Evolutionary conservation across 352 stramenopile species (phyloP).

Genomic region (Globisporangium viniferum): DNA sequence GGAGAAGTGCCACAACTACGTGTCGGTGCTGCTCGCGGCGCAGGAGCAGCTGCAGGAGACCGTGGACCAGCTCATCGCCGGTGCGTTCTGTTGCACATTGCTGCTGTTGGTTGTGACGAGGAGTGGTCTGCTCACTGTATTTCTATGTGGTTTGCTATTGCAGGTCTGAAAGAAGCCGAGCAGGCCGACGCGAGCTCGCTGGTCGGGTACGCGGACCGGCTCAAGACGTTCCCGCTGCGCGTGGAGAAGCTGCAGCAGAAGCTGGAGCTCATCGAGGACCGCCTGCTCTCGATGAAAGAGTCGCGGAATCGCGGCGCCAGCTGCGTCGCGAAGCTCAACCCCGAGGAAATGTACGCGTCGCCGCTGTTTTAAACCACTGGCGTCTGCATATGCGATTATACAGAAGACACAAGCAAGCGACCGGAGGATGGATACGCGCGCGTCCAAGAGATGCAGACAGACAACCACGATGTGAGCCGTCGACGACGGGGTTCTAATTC

Average conservation of each 20-base stretch:
- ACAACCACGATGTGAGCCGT: neutral
- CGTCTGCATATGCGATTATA: neutral
- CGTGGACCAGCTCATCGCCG: conserved; percentile 54
- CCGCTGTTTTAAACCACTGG: conserved; percentile 40
- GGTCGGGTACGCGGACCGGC: conserved; percentile 66
- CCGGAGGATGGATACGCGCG: neutral
- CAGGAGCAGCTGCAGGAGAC: conserved; percentile 73
- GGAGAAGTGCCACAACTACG: conserved; percentile 76
- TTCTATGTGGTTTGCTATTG: neutral
- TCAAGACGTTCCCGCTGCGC: conserved; percentile 60
- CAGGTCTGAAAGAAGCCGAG: conserved; percentile 63
- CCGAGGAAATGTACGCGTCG: conserved; percentile 27
- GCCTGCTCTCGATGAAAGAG: conserved; percentile 61
- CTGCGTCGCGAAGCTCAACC: conserved; percentile 28
- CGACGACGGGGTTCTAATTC: neutral
- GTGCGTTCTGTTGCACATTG: conserved; percentile 19
- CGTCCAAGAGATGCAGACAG: neutral
- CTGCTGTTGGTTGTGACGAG: neutral
- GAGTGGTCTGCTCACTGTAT: neutral
- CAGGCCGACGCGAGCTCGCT: conserved; percentile 52
- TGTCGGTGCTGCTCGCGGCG: conserved; percentile 59
- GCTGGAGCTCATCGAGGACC: conserved; percentile 61
- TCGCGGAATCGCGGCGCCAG: conserved; percentile 30
- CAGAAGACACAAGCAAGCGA: neutral
- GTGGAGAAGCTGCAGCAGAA: conserved; percentile 71